A percentile compares a stretch with the other conserved stretches of the same genome.
Conservation (phyloP, 495 filamentous ascomycete species). For the Aspergillus carlsbadensis region DNA sequence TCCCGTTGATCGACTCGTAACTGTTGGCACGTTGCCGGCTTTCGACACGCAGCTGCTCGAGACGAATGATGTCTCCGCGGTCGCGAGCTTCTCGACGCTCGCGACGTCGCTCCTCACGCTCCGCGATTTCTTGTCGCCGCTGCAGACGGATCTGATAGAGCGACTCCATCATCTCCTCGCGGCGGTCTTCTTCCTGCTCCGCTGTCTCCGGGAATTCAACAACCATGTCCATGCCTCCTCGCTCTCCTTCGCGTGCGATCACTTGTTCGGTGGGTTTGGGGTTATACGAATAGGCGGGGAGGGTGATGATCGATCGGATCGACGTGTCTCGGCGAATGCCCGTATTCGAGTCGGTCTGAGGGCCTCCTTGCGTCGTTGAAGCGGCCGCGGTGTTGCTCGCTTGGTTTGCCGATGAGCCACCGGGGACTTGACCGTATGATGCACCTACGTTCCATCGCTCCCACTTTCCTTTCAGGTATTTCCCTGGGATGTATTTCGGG, state of each 20-base stretch:
- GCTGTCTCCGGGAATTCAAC: constrained; percentile 76
- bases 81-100: constrained; percentile 66
- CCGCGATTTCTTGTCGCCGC: constrained; percentile 70
- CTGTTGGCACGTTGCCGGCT: constrained; percentile 31
- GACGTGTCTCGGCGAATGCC: constrained; percentile 79
- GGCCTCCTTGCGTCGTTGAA: constrained; percentile 18
- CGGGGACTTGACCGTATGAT: constrained; percentile 40
- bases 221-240: constrained; percentile 88
- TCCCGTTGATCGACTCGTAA: constrained; percentile 30
- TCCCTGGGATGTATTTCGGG: constrained; percentile 58
- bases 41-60: constrained; percentile 57
- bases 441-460: constrained; percentile 53
- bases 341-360: constrained; percentile 30
- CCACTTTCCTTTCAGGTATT: constrained; percentile 60
- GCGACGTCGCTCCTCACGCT: constrained; percentile 70
- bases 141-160: constrained; percentile 86
- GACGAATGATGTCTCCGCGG: constrained; percentile 61
- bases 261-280: constrained; percentile 76
- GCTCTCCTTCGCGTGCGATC: constrained; percentile 88
- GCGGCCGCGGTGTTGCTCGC: constrained; percentile 26
- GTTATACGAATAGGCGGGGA: constrained; percentile 74
- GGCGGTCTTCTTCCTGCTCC: constrained; percentile 71
- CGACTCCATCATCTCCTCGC: constrained; percentile 92
- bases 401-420: constrained; percentile 23
- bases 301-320: constrained; percentile 85